Conservation (phyloP, 345 rosid species). For the Turnera subulata region DNA sequence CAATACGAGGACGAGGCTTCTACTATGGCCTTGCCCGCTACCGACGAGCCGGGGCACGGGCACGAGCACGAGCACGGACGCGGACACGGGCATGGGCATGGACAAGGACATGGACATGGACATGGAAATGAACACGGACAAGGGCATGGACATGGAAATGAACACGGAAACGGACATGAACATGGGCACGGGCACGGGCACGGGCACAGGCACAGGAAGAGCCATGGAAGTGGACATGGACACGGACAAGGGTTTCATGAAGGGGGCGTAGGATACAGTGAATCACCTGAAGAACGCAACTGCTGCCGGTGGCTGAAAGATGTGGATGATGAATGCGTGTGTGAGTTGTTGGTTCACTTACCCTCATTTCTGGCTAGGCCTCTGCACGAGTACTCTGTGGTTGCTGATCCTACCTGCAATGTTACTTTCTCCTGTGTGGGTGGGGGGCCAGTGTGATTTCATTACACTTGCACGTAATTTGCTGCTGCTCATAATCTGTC, state of each 20-base stretch:
- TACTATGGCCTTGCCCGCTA: not conserved
- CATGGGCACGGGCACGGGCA: slow-evolving; percentile 25
- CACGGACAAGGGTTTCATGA: not conserved
- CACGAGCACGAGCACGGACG: not conserved
- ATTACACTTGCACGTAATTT: too few species aligned
- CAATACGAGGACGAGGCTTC: too few species aligned
- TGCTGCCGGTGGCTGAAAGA: slow-evolving; percentile 79
- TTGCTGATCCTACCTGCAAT: slow-evolving; percentile 48
- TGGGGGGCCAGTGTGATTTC: too few species aligned
- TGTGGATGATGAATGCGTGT: slow-evolving; percentile 71
- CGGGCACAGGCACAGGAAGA: slow-evolving; percentile 12
- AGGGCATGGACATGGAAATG: not conserved
- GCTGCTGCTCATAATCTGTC: too few species aligned
- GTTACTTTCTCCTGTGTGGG: slow-evolving; percentile 28
- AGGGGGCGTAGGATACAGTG: not conserved
- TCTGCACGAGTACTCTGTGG: slow-evolving; percentile 48
- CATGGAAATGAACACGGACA: not conserved
- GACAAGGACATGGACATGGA: slow-evolving; percentile 3
- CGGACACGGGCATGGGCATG: not conserved
- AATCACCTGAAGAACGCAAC: slow-evolving; percentile 31
- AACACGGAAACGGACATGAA: slow-evolving; percentile 1
- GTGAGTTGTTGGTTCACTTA: slow-evolving; percentile 66
- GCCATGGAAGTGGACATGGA: not conserved
- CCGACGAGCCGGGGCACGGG: not conserved
- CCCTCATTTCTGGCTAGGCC: slow-evolving; percentile 71